phyloP scores from a whole-genome alignment of 805 yeast species.

The Pichia eremophila region DNA sequence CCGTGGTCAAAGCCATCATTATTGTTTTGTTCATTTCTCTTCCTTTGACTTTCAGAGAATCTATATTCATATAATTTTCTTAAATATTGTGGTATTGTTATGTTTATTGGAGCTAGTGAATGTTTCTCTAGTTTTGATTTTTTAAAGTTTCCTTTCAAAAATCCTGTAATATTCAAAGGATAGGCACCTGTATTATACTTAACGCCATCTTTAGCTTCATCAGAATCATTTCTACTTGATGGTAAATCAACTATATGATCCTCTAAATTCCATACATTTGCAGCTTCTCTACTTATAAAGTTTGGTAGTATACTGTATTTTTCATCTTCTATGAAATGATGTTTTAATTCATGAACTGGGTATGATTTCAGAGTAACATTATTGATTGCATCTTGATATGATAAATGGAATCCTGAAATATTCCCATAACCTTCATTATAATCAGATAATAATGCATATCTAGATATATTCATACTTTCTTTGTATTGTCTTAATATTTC shows the following conservation, averaged over 20 bases:
- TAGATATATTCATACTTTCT: slow-evolving; percentile 24
- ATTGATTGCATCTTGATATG: slow-evolving; percentile 48
- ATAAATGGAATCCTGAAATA: slow-evolving; percentile 60
- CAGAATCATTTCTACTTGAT: slow-evolving; percentile 8
- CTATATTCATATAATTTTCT: slow-evolving; percentile 16
- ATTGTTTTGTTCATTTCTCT: slow-evolving; percentile 2
- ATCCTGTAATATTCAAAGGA: slow-evolving; percentile 38
- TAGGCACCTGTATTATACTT: slow-evolving; percentile 24
- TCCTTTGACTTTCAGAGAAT: slow-evolving; percentile 5
- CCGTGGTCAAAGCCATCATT: background rate
- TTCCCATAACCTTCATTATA: slow-evolving; percentile 54
- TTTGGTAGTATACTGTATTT: slow-evolving; percentile 53
- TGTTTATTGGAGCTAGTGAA: slow-evolving; percentile 14
- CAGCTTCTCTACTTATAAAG: slow-evolving; percentile 38
- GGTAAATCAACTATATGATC: slow-evolving; percentile 16
- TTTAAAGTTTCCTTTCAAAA: slow-evolving; percentile 33
- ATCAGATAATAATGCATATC: slow-evolving; percentile 29
- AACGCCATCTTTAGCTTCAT: slow-evolving; percentile 4
- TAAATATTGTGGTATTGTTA: slow-evolving; percentile 25
- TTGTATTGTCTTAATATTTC: slow-evolving; percentile 28
- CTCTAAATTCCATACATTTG: slow-evolving; percentile 42
- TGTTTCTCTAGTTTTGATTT: background rate
- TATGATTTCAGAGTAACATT: slow-evolving; percentile 41
- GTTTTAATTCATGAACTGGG: slow-evolving; percentile 37
- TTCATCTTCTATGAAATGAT: slow-evolving; percentile 40